Percentiles rank a stretch among this genome's conserved stretches.
These are phyloP conservation scores for Xylariaceae sp. DNA, from an alignment of 2,329 filamentous ascomycete genomes.

Conservation along the genomic window DNA sequence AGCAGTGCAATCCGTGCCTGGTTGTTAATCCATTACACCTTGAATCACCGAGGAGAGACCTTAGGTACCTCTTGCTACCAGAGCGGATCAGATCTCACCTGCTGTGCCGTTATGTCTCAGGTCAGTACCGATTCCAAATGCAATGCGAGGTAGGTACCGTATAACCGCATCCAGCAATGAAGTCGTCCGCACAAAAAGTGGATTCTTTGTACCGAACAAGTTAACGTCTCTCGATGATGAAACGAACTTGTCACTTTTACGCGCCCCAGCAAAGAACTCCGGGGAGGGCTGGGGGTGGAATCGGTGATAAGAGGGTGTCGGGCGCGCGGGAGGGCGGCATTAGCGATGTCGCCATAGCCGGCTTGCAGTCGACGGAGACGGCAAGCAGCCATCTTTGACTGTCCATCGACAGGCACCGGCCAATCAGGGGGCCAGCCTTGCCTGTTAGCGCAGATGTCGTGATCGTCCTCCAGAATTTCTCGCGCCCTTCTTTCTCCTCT, in stretches of 20 bases:
- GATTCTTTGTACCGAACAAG: background rate
- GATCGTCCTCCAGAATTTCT: constrained; percentile 33
- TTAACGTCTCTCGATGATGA: constrained; percentile 5
- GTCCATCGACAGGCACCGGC: constrained; percentile 11
- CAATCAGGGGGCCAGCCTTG: constrained; percentile 28
- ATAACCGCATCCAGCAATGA: background rate
- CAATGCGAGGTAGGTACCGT: background rate
- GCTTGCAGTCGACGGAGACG: constrained; percentile 8
- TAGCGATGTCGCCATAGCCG: constrained; percentile 22
- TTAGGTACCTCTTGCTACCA: background rate
- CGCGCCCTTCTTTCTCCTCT: constrained; percentile 4
- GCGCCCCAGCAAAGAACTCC: background rate
- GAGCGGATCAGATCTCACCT: background rate
- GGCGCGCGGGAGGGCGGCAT: constrained; percentile 17
- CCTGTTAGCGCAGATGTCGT: constrained; percentile 36
- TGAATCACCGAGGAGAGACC: background rate
- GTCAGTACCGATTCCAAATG: background rate
- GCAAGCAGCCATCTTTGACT: background rate
- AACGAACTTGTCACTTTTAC: constrained; percentile 3
- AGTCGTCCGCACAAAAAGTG: constrained; percentile 9
- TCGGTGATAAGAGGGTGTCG: constrained; percentile 15
- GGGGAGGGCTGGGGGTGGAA: background rate
- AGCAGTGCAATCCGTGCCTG: constrained; percentile 1
- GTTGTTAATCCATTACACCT: background rate
- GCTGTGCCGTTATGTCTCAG: too few relatives aligned